These are phyloP conservation scores for Prillingera fragicola DNA, from an alignment of 1,284 basidiomycete genomes.

Conservation along the genomic window DNA sequence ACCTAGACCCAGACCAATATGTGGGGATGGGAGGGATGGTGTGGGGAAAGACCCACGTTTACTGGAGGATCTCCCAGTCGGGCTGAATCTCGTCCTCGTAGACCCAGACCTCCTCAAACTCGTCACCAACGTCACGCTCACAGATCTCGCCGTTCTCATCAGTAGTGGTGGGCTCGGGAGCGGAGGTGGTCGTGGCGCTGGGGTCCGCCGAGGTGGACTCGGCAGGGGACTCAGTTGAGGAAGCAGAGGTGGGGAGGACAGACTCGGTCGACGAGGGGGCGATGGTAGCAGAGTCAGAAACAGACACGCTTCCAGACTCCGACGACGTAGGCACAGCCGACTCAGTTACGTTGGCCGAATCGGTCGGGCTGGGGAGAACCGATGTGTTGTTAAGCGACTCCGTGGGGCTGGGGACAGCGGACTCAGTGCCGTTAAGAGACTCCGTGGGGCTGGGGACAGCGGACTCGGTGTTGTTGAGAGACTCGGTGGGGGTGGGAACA, in stretches of 20 bases:
- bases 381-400: no score
- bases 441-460: constrained; percentile 8
- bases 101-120: constrained; percentile 35
- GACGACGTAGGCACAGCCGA: no score
- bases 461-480: no score
- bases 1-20: background rate
- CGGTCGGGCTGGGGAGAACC: no score
- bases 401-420: no score
- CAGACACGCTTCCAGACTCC: background rate
- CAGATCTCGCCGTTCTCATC: constrained; percentile 6
- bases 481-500: no score
- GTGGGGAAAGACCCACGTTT: background rate
- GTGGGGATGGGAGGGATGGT: background rate
- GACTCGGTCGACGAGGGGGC: background rate
- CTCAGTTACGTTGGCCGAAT: no score
- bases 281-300: background rate
- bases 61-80: constrained; percentile 20
- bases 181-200: background rate
- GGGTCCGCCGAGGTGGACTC: background rate
- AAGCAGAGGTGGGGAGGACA: background rate
- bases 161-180: background rate
- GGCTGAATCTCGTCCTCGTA: constrained; percentile 26
- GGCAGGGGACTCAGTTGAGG: background rate
- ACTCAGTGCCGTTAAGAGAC: no score
- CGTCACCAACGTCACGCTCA: constrained; percentile 17